Evolutionary conservation across 179 eudicot species (phyloP), one percentile per base, ranked within the genome.

Genomic region (Camellia oleifera): DNA sequence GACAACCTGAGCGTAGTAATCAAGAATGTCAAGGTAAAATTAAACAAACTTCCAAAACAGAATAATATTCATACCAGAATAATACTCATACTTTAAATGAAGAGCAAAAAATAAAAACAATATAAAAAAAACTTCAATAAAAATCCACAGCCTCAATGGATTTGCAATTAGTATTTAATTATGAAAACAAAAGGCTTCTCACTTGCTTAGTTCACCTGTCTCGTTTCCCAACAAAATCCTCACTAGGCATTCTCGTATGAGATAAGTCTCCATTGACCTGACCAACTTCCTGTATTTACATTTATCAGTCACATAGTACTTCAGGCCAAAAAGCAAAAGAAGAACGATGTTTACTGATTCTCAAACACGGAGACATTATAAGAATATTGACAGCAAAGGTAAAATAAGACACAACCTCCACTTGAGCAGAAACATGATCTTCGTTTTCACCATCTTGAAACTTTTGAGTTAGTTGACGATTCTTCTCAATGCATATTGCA

Each of bases 401-500:
- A 77, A 56, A 72, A 75, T 44, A 14, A 77, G 78, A 77, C 50
- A 77, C 67, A 78, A 90, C 88, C 87, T 85, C 84, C 71, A 64
- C 82, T 68, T 74, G 81, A 80, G 84, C 78, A 82, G 85, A 79
- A 63, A 48, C 80, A 48, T 67, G 77, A 77, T 85, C 88, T 76
- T 84, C 80, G 69, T 60, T 86, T 77, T 80, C 86, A 76, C 70
- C 89, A 85, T 85, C 89, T 84, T 81, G 80, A 72, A 80, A 83
- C 69, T 86, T 91, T 77, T 84, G 84, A 78, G 78, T 80, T 62
- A 88, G 87, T 82, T 86, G 90, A 72, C 83, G 89, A 81, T 89
- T 91, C 84, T 90, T 92, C 61, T 90, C 92, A 79, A 95, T 95
- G 89, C 99, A 95, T 73, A 94, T 85, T 50, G 92, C 97, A 76